Base-by-base conservation (phyloP, 2,329 filamentous ascomycete species). In the Dothideomycetidae sp. region DNA sequence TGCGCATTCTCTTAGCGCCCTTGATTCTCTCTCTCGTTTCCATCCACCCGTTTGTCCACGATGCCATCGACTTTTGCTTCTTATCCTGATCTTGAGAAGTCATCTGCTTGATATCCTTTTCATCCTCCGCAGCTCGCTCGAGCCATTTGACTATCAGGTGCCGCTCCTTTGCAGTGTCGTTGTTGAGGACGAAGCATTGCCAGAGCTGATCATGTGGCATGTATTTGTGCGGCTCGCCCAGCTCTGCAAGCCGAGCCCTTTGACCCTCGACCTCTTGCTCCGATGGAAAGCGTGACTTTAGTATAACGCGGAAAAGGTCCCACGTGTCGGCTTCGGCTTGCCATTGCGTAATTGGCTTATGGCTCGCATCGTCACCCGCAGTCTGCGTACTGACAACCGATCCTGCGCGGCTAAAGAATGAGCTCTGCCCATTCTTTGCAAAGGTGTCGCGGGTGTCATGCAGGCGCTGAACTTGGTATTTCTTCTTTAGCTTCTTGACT, bases 1-100 rank as follows among this genome's bases (percentile, higher is more conserved):
- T 71, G 42, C 81, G 72, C 46, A 90, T 62, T 41, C 80, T 76
- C 63, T 96, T 98, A 54, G 83, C 75, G 40, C 81, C 72, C 63
- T 98, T 98, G 58, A 98, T 84, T 33, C 78, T 78, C 41, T 82
- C 75, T 45, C 85, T 81, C 0, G 90, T 94, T 55, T 93, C 84
- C 44, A 94, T 73, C 82, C 86, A 94, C 29, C 88, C 88, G 54
- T 85, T 77, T 17, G 81, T 76, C 62, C 90, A 82, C 7, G 86
- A 75, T 34, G 86, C 82, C 34, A 63, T 60, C 5, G 40, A 39
- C 10, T 82, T 79, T 44, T 76, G 76, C 21, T 26, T 26, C 21
- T n/a, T 26, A n/a, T 26, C 21, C n/a, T 26, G 21, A 26, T 26
- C 21, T n/a, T 7, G 21, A 7, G 21, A 26, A 7, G n/a, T 7